phyloP scores from a whole-genome alignment of 352 stramenopile species.

The Globisporangium viniferum region DNA sequence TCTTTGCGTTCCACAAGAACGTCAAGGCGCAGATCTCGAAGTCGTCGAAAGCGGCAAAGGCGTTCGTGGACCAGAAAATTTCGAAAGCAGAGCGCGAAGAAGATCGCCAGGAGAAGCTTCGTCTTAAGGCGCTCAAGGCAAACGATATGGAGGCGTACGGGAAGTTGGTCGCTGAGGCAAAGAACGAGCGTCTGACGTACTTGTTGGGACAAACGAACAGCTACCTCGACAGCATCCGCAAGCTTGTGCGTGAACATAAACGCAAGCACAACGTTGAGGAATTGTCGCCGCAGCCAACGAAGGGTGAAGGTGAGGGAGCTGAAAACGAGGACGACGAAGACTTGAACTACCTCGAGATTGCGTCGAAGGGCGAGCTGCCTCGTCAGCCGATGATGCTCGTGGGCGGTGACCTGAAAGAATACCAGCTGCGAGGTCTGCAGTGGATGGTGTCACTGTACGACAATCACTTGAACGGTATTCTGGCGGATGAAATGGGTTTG shows the following conservation, averaged over 20 bases:
- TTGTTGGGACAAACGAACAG: constrained; percentile 95
- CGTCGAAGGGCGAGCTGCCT: constrained; percentile 78
- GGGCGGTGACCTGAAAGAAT: constrained; percentile 95
- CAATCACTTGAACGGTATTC: constrained; percentile 98
- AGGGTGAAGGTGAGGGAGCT: constrained; percentile 21
- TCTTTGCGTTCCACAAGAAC: constrained; percentile 86
- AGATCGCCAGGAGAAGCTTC: constrained; percentile 84
- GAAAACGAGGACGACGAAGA: constrained; percentile 63
- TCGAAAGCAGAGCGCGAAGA: constrained; percentile 83
- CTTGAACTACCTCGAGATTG: constrained; percentile 82
- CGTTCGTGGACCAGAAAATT: constrained; percentile 69
- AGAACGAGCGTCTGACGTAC: constrained; percentile 97
- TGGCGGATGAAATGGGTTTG: constrained; percentile 96
- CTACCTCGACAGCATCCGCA: constrained; percentile 95
- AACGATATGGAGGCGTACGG: constrained; percentile 98
- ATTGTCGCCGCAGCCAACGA: constrained; percentile 12
- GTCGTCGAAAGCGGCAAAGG: constrained; percentile 66
- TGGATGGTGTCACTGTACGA: constrained; percentile 99
- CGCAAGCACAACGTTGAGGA: constrained; percentile 68
- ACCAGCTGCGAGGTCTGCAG: constrained; percentile 98
- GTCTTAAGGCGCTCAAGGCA: constrained; percentile 87
- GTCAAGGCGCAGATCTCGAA: constrained; percentile 72
- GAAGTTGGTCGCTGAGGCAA: constrained; percentile 95
- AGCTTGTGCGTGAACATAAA: constrained; percentile 89
- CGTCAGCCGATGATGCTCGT: constrained; percentile 96